A percentile compares a stretch with the other conserved stretches of the same genome.
Conservation (phyloP, 2,329 filamentous ascomycete species). For the Talaromyces pinophilus region DNA sequence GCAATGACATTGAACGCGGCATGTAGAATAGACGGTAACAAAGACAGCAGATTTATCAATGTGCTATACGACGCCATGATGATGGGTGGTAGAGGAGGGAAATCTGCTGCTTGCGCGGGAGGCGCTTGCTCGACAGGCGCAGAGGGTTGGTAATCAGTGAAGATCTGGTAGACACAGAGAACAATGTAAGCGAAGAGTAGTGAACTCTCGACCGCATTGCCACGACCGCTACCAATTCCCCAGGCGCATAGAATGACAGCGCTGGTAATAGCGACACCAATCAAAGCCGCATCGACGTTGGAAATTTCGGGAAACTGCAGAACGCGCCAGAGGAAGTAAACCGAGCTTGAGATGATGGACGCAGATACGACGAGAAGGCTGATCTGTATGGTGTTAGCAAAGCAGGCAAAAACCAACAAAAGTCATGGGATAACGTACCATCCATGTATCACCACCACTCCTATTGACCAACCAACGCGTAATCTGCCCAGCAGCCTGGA, state of each 20-base stretch:
- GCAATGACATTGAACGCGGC: conserved; percentile 83
- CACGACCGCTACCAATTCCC: conserved; percentile 89
- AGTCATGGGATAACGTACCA: conserved; percentile 61
- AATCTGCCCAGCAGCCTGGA: conserved; percentile 91
- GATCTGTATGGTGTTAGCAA: conserved; percentile 60
- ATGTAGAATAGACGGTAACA: conserved; percentile 78
- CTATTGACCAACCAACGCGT: conserved; percentile 93
- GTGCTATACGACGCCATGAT: conserved; percentile 99
- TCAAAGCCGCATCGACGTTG: conserved; percentile 88
- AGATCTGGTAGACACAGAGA: conserved; percentile 98
- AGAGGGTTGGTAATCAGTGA: conserved; percentile 93
- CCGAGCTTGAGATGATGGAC: conserved; percentile 86
- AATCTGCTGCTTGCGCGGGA: conserved; percentile 65
- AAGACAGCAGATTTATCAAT: conserved; percentile 77
- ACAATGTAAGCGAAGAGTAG: conserved; percentile 95
- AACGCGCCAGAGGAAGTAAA: conserved; percentile 96
- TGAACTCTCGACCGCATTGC: conserved; percentile 93
- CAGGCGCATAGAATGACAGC: conserved; percentile 90
- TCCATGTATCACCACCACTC: conserved; percentile 89
- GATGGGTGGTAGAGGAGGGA: conserved; percentile 92
- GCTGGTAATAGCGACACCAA: conserved; percentile 88
- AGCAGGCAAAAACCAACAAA: conserved; percentile 3
- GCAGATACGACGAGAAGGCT: conserved; percentile 82
- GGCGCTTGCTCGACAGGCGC: conserved; percentile 59
- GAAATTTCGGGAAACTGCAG: conserved; percentile 90